phyloP scores from a whole-genome alignment of 495 filamentous ascomycete species.

The Penicillium fimorum region DNA sequence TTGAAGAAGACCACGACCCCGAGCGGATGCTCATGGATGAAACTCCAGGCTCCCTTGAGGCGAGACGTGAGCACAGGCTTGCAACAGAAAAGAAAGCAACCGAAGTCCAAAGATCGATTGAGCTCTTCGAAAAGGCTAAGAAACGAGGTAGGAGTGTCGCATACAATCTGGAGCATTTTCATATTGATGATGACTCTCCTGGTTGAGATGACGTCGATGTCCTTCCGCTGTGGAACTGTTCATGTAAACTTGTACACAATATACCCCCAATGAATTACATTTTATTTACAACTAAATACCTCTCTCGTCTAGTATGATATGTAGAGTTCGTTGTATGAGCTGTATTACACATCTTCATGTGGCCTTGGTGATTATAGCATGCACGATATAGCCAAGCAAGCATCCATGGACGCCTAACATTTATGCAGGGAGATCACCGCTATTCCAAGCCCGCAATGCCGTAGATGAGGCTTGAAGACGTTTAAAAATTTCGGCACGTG shows the following conservation, averaged over 20 bases:
- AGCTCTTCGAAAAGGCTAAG: conserved; percentile 39
- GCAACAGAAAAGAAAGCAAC: conserved; percentile 34
- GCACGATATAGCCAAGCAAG: not conserved
- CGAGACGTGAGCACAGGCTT: conserved; percentile 32
- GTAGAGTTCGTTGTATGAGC: not conserved
- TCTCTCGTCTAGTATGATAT: not conserved
- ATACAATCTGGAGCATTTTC: conserved; percentile 33
- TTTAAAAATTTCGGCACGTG: conserved; percentile 35
- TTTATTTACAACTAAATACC: not conserved
- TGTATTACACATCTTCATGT: not conserved
- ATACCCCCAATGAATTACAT: conserved; percentile 2
- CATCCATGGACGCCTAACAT: not conserved
- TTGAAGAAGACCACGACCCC: conserved; percentile 12
- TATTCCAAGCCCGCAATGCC: not conserved
- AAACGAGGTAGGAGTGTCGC: conserved; percentile 35
- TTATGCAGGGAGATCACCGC: not conserved
- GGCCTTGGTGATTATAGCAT: not conserved
- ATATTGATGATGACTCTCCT: conserved; percentile 30
- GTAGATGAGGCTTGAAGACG: not conserved
- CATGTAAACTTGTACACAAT: conserved; percentile 3
- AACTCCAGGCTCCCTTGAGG: conserved; percentile 24
- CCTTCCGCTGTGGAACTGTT: not conserved
- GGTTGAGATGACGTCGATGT: conserved; percentile 20
- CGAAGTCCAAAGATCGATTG: conserved; percentile 34
- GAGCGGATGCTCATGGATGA: conserved; percentile 31